Conservation (phyloP, 495 filamentous ascomycete genomes). For the Annulohypoxylon maeteangense region DNA sequence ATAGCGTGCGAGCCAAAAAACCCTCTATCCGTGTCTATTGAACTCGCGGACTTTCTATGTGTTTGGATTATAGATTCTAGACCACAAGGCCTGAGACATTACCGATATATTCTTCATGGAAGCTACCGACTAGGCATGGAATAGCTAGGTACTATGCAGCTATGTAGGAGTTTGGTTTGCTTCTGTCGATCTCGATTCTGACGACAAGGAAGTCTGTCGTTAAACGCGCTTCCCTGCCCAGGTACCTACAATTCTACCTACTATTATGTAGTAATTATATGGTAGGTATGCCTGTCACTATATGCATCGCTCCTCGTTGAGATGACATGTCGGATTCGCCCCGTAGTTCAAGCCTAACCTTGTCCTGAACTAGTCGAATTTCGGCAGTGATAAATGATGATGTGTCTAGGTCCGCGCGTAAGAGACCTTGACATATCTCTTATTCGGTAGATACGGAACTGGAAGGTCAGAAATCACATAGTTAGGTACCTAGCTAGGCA, state of each 20-base stretch:
- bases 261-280: not conserved
- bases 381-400: slow-evolving; percentile 19
- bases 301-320: slow-evolving; percentile 8
- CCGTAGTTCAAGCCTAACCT: slow-evolving; percentile 10
- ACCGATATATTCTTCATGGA: slow-evolving; percentile 10
- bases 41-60: not conserved
- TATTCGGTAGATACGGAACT: slow-evolving; percentile 8
- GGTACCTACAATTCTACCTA: not conserved
- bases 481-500: not conserved
- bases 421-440: slow-evolving; percentile 10
- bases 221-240: slow-evolving; percentile 15
- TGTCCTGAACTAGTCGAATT: slow-evolving; percentile 20
- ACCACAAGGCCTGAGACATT: not conserved
- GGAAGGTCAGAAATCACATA: not conserved
- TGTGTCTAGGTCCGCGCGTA: slow-evolving; percentile 21
- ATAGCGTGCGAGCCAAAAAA: not conserved
- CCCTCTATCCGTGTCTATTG: not conserved
- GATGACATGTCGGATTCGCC: slow-evolving; percentile 30
- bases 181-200: slow-evolving; percentile 14
- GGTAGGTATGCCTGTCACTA: too few species aligned
- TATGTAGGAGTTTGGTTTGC: slow-evolving; percentile 16
- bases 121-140: not conserved
- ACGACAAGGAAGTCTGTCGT: slow-evolving; percentile 7
- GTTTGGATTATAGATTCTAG: not conserved
- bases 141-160: too few species aligned